phyloP scores from a whole-genome alignment of 441 rosid genomes.

The Corymbia citriodora region DNA sequence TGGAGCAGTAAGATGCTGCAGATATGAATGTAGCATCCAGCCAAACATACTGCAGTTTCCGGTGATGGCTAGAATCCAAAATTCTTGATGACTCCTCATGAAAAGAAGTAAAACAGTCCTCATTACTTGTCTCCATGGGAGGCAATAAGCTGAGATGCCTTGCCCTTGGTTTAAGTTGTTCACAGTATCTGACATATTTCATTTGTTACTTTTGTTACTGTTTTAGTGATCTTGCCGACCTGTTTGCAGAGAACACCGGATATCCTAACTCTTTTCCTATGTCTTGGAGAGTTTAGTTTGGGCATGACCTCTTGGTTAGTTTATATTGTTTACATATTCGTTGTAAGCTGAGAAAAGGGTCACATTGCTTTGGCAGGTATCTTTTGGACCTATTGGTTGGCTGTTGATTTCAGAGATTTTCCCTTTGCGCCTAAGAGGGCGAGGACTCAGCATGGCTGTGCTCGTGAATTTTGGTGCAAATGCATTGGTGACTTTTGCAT shows the following conservation, averaged over 20 bases:
- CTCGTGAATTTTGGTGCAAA: constrained; percentile 95
- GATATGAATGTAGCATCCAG: background rate
- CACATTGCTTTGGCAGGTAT: constrained; percentile 54
- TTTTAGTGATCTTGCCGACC: background rate
- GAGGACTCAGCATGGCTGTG: constrained; percentile 88
- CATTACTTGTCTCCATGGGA: background rate
- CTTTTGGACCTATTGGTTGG: constrained; percentile 99
- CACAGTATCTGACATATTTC: background rate
- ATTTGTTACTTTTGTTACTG: background rate
- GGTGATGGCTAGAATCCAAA: background rate
- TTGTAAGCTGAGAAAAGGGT: background rate
- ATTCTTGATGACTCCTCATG: background rate
- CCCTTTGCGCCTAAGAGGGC: constrained; percentile 78
- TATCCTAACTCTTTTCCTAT: background rate
- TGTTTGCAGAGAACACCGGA: background rate
- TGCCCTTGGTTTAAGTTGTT: background rate
- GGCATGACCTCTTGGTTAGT: background rate
- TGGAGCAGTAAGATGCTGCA: background rate
- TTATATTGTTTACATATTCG: background rate
- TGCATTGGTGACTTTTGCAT: constrained; percentile 89
- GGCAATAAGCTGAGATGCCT: background rate
- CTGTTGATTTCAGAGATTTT: constrained; percentile 95
- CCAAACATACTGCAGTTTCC: background rate
- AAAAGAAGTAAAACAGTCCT: background rate
- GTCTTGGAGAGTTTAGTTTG: background rate